Evolutionary conservation across 108 stramenopile genomes (phyloP).

Genomic region (Phaeodactylum tricornutum): DNA sequence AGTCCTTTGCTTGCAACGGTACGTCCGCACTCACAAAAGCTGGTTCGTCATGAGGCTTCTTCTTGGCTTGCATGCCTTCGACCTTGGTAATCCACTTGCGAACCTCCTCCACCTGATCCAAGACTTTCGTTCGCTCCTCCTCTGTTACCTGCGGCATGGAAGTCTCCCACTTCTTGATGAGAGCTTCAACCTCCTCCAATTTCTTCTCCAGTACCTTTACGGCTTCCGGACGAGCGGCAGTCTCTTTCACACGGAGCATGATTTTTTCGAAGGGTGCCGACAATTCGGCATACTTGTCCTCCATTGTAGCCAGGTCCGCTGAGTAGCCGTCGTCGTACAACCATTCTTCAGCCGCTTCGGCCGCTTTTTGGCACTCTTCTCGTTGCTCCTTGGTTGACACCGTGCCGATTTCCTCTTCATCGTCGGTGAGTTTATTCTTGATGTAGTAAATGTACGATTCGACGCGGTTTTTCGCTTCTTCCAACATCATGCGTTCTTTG

Average conservation of each 20-base stretch:
- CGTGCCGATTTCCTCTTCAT: constrained; percentile 62
- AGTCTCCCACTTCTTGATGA: constrained; percentile 83
- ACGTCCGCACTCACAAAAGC: constrained; percentile 78
- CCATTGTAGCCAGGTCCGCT: constrained; percentile 77
- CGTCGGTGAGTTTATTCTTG: constrained; percentile 76
- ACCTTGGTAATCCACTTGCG: constrained; percentile 72
- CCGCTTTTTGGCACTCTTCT: constrained; percentile 59
- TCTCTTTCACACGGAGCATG: constrained; percentile 73
- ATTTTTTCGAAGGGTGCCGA: constrained; percentile 74
- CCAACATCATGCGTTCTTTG: constrained; percentile 74
- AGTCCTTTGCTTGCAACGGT: constrained; percentile 53
- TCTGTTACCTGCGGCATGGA: constrained; percentile 85
- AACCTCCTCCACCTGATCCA: constrained; percentile 58
- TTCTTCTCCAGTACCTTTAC: constrained; percentile 48
- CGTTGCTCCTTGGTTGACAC: constrained; percentile 94
- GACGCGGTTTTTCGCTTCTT: constrained; percentile 88
- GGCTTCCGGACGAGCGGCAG: constrained; percentile 71
- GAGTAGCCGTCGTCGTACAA: constrained; percentile 91
- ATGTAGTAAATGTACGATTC: constrained; percentile 90
- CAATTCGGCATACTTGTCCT: constrained; percentile 72
- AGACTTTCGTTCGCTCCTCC: constrained; percentile 79
- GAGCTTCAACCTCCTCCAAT: constrained; percentile 49
- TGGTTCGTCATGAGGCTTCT: constrained; percentile 67
- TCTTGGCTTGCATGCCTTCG: constrained; percentile 54
- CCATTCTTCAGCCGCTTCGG: constrained; percentile 90